phyloP scores from a whole-genome alignment of 2,329 filamentous ascomycete species.

The Ophiosphaerella korrae region DNA sequence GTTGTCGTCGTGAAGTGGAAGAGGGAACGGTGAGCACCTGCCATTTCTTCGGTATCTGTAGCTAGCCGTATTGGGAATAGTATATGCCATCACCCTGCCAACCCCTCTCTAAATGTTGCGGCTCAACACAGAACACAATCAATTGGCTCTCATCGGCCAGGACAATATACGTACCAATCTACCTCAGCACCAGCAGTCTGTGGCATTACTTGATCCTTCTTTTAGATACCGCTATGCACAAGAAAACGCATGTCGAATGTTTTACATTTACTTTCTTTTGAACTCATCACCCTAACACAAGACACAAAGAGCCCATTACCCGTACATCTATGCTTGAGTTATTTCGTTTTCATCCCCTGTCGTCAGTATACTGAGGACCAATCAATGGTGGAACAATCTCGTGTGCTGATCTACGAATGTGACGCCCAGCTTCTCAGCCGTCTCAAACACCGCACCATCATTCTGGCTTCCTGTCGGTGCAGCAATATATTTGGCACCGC shows the following conservation, averaged over 20 bases:
- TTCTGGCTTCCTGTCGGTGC: conserved; percentile 91
- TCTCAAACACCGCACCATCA: conserved; percentile 80
- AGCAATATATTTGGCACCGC: conserved; percentile 93
- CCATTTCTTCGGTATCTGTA: conserved; percentile 16
- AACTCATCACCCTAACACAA: neutral
- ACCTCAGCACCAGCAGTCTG: neutral
- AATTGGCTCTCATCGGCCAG: conserved; percentile 3
- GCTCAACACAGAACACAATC: conserved; percentile 20
- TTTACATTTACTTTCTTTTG: neutral
- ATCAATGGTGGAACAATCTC: conserved; percentile 91
- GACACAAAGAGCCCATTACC: neutral
- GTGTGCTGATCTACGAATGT: conserved; percentile 95
- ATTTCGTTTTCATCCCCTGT: conserved; percentile 1
- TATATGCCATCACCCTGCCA: conserved; percentile 14
- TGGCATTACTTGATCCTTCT: no score
- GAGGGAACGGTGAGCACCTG: conserved; percentile 26
- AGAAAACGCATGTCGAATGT: conserved; percentile 6
- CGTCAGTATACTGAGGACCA: neutral
- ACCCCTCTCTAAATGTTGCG: conserved; percentile 14
- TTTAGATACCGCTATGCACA: neutral
- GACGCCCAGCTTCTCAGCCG: conserved; percentile 88
- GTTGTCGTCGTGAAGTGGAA: conserved; percentile 27
- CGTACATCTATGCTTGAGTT: conserved; percentile 5
- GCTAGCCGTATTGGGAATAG: conserved; percentile 3
- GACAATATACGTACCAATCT: neutral